Evolutionary conservation across 805 yeast species (phyloP).

Genomic region (Sugiyamaella floridensis): DNA sequence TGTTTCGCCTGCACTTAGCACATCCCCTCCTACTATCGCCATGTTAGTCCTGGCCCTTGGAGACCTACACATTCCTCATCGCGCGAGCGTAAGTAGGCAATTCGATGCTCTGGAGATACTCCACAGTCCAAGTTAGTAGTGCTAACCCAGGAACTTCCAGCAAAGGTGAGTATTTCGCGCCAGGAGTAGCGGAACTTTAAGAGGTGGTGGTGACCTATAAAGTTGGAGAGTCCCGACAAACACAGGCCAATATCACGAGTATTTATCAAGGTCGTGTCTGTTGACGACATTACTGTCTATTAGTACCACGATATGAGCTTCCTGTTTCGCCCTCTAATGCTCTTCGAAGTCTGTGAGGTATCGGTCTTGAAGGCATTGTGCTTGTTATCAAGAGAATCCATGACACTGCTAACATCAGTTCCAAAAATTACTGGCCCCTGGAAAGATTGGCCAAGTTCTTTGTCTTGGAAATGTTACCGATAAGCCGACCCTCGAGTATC

Average conservation of each 20-base stretch:
- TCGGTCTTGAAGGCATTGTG: too few relatives aligned
- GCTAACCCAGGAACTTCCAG: conserved; percentile 38
- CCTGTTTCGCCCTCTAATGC: not conserved
- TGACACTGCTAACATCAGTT: conserved; percentile 40
- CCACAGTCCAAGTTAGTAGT: not conserved
- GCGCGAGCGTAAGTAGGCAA: conserved; percentile 51
- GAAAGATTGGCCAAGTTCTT: conserved; percentile 76
- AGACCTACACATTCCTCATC: conserved; percentile 82
- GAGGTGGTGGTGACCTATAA: not conserved
- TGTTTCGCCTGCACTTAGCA: not conserved
- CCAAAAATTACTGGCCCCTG: conserved; percentile 70
- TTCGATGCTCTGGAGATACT: not conserved
- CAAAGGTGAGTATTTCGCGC: conserved; percentile 29
- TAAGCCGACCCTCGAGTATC: conserved; percentile 52
- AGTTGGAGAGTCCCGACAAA: not conserved
- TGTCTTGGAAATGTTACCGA: conserved; percentile 79
- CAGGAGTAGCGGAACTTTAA: not conserved
- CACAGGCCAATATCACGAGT: not conserved
- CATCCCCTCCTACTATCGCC: not conserved
- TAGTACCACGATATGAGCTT: too few relatives aligned
- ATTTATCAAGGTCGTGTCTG: not conserved
- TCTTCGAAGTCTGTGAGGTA: not conserved
- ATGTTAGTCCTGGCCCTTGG: conserved; percentile 81
- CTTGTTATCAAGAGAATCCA: too few relatives aligned
- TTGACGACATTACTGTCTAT: not conserved